Evolutionary conservation across 257 asterid genomes (phyloP).

Genomic region (Solanum bulbocastanum): DNA sequence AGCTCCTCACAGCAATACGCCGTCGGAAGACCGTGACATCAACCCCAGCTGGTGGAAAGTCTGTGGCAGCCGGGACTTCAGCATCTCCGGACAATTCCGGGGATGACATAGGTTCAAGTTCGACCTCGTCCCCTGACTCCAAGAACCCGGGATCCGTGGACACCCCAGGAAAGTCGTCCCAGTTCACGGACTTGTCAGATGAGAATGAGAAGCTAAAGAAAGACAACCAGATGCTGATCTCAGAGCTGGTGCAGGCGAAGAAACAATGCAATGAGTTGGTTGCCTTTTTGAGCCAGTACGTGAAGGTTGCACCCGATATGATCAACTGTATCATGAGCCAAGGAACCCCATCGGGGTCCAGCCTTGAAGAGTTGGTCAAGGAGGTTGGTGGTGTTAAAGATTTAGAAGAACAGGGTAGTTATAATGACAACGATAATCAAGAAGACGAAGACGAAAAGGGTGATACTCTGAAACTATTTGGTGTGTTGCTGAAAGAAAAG

Average conservation of each 20-base stretch:
- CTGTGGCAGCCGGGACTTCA: constrained; percentile 4
- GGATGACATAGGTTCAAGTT: constrained; percentile 56
- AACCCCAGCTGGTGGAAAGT: constrained; percentile 11
- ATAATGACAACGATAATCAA: background rate
- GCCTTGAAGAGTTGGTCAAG: constrained; percentile 3
- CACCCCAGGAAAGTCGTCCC: constrained; percentile 33
- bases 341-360: constrained; percentile 4
- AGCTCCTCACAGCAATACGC: constrained; percentile 51
- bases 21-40: constrained; percentile 47
- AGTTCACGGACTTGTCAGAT: constrained; percentile 46
- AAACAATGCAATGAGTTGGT: constrained; percentile 56
- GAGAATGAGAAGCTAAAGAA: constrained; percentile 56
- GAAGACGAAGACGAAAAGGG: constrained; percentile 34
- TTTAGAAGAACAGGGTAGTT: background rate
- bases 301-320: constrained; percentile 49
- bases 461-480: constrained; percentile 53
- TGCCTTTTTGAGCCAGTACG: constrained; percentile 37
- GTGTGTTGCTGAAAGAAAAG: constrained; percentile 52
- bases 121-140: constrained; percentile 59
- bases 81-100: constrained; percentile 45
- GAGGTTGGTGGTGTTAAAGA: background rate
- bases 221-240: constrained; percentile 46
- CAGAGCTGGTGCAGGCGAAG: constrained; percentile 53
- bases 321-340: constrained; percentile 43
- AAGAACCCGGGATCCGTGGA: constrained; percentile 48